Percentiles rank a stretch among this genome's conserved stretches.
phyloP scores from a whole-genome alignment of 768 basidiomycete genomes.

The Hemileccinum impolitum region DNA sequence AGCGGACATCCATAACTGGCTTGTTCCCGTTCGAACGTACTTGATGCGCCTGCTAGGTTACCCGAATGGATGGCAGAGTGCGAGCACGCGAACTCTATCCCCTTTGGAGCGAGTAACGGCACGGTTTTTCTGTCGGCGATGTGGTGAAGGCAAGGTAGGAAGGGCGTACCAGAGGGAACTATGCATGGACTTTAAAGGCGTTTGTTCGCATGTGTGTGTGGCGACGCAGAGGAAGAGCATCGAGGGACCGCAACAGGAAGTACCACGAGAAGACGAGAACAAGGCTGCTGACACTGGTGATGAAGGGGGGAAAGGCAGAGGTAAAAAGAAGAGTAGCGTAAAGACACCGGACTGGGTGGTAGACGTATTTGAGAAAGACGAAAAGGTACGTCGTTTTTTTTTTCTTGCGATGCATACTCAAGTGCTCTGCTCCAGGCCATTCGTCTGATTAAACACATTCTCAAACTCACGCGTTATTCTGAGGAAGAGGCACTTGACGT shows the following conservation, averaged over 20 bases:
- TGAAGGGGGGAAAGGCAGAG: not conserved
- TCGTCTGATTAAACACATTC: constrained; percentile 37
- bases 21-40: constrained; percentile 37
- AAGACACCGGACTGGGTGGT: constrained; percentile 43
- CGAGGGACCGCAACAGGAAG: not conserved
- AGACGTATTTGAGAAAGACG: constrained; percentile 54
- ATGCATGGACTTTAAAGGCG: constrained; percentile 55
- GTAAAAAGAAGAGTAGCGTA: constrained; percentile 9
- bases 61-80: constrained; percentile 45
- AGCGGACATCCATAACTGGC: constrained; percentile 50
- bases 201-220: constrained; percentile 58
- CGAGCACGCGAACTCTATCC: constrained; percentile 45
- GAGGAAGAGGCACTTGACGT: constrained; percentile 30
- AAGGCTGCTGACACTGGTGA: not conserved
- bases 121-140: constrained; percentile 54
- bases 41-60: constrained; percentile 49
- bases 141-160: constrained; percentile 36
- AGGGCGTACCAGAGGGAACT: constrained; percentile 35
- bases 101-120: constrained; percentile 59
- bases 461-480: constrained; percentile 30
- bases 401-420: not conserved
- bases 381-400: constrained; percentile 38
- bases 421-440: constrained; percentile 41
- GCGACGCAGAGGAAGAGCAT: not conserved
- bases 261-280: not conserved